phyloP scores from a whole-genome alignment of 2,329 filamentous ascomycete species.

The Tolypocladium ovalisporum region DNA sequence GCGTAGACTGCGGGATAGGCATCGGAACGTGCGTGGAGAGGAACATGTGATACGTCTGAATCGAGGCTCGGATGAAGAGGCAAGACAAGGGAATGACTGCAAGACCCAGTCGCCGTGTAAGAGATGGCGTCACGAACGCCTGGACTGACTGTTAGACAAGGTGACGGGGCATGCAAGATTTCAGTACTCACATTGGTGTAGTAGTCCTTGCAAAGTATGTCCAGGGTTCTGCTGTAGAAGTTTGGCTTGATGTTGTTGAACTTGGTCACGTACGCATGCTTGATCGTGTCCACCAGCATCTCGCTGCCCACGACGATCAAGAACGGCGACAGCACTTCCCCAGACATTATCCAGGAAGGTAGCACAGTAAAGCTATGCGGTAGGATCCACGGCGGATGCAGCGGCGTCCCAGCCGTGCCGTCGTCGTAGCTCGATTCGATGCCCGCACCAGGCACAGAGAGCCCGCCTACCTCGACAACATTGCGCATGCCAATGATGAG shows the following conservation, averaged over 20 bases:
- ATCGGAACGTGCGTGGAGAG: constrained; percentile 75
- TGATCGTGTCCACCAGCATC: constrained; percentile 93
- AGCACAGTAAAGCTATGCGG: constrained; percentile 86
- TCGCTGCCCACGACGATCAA: constrained; percentile 90
- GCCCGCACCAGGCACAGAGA: constrained; percentile 51
- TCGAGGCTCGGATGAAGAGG: constrained; percentile 84
- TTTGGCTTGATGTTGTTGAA: constrained; percentile 94
- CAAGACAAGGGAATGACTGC: constrained; percentile 89
- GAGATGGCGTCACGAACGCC: constrained; percentile 83
- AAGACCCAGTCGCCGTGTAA: constrained; percentile 80
- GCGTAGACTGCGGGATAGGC: constrained; percentile 53
- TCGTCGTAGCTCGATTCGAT: constrained; percentile 34
- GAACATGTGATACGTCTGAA: constrained; percentile 98
- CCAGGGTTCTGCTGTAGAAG: constrained; percentile 81
- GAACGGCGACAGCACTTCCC: constrained; percentile 86
- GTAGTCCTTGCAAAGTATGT: constrained; percentile 94
- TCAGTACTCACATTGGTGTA: constrained; percentile 66
- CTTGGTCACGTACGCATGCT: constrained; percentile 95
- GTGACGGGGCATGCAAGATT: neutral
- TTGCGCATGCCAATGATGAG: constrained; percentile 94
- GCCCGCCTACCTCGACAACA: constrained; percentile 84
- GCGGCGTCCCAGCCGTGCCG: constrained; percentile 43
- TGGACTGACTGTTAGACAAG: constrained; percentile 16
- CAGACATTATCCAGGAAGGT: constrained; percentile 65
- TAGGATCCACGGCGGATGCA: constrained; percentile 63